A percentile compares a stretch with the other conserved stretches of the same genome.
Conservation (phyloP, 371 early-diverging fungal species). For the Mortierella sp. region DNA sequence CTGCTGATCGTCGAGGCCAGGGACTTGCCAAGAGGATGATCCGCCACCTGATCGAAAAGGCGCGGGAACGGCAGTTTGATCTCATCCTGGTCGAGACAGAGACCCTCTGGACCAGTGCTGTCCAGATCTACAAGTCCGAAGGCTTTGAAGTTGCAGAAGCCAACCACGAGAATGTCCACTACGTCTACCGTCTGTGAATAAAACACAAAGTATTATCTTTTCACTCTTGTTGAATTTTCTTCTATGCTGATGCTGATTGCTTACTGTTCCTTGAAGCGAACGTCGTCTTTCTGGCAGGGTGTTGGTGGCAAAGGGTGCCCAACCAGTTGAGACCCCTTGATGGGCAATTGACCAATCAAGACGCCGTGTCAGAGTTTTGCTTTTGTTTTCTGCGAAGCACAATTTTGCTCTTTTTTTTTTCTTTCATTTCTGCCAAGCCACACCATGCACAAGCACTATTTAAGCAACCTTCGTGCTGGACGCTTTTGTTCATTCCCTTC, state of each 20-base stretch:
- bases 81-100: constrained; percentile 47
- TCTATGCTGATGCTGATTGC: too few species aligned
- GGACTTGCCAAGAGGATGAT: constrained; percentile 40
- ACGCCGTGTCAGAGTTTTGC: background rate
- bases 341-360: constrained; percentile 3
- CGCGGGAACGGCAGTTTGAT: constrained; percentile 24
- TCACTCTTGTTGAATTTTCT: too few species aligned
- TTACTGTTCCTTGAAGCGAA: too few species aligned
- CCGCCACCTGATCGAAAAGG: constrained; percentile 19
- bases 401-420: constrained; percentile 5
- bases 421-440: background rate
- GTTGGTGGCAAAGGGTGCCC: constrained; percentile 27
- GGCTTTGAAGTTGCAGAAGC: constrained; percentile 32
- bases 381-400: background rate
- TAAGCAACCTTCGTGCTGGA: background rate
- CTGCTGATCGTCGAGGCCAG: constrained; percentile 29
- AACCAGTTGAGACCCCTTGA: background rate
- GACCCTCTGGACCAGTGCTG: constrained; percentile 43
- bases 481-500: constrained; percentile 41
- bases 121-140: constrained; percentile 34
- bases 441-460: constrained; percentile 13
- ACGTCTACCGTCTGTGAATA: constrained; percentile 24
- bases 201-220: too few species aligned
- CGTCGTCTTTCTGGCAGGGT: background rate
- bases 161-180: constrained; percentile 29